Conservation (phyloP, 2,329 filamentous ascomycete genomes). For the Stemphylium vesicarium region DNA sequence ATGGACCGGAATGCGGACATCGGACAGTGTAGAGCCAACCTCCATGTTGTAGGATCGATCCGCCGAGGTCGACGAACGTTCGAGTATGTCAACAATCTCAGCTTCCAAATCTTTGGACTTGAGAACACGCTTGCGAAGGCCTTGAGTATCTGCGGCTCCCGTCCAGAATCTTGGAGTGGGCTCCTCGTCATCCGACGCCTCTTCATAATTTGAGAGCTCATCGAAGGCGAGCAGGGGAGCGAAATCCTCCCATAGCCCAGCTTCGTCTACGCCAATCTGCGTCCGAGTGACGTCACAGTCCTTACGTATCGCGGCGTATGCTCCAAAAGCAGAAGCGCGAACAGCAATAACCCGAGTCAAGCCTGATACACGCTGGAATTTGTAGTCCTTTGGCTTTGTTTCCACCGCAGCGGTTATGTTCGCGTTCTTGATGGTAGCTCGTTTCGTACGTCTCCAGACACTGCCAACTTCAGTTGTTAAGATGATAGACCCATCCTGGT, state of each 20-base stretch:
- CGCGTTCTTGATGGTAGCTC: constrained; percentile 78
- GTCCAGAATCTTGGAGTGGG: constrained; percentile 58
- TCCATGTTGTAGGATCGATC: constrained; percentile 54
- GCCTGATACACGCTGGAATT: constrained; percentile 88
- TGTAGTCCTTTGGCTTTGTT: constrained; percentile 83
- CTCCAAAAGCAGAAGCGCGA: constrained; percentile 85
- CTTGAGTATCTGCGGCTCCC: constrained; percentile 55
- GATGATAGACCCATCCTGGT: constrained; percentile 93
- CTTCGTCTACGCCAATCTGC: constrained; percentile 70
- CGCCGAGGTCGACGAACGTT: constrained; percentile 41
- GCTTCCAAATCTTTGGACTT: constrained; percentile 70
- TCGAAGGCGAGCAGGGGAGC: constrained; percentile 71
- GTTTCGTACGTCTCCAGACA: constrained; percentile 87
- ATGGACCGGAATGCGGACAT: constrained; percentile 79
- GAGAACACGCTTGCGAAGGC: constrained; percentile 64
- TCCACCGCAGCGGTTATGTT: constrained; percentile 58
- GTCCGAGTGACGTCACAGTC: constrained; percentile 82
- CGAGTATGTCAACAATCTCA: constrained; percentile 62
- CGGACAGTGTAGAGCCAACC: constrained; percentile 65
- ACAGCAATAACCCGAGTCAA: constrained; percentile 85
- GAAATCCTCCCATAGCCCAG: constrained; percentile 76
- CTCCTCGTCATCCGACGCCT: constrained; percentile 53
- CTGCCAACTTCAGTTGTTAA: constrained; percentile 91
- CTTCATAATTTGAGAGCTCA: constrained; percentile 58
- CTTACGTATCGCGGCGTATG: constrained; percentile 84